Conservation (phyloP, 805 yeast species). For the Torulaspora indica region DNA sequence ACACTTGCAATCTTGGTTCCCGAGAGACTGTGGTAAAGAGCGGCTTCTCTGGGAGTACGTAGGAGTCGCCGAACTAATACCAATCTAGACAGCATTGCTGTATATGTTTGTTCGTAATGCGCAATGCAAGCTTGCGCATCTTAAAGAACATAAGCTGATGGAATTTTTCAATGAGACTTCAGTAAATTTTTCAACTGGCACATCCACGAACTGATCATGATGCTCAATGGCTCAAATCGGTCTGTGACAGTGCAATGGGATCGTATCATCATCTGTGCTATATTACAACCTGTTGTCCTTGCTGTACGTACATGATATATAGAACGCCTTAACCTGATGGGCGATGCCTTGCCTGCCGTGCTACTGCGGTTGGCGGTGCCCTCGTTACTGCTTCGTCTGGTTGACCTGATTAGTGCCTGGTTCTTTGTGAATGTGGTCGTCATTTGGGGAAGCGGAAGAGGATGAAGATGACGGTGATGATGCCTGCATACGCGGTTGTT, state of each 20-base stretch:
- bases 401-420: constrained; percentile 4
- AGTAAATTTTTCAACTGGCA: not conserved
- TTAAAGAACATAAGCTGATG: not conserved
- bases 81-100: constrained; percentile 11
- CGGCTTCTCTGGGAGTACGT: constrained; percentile 6
- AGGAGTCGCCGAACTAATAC: constrained; percentile 7
- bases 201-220: not conserved
- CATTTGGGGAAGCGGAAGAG: constrained; percentile 5
- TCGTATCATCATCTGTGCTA: not conserved
- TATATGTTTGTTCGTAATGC: too few species aligned
- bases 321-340: not conserved
- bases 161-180: not conserved
- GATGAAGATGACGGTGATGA: constrained; percentile 8
- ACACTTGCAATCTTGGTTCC: constrained; percentile 46
- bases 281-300: not conserved
- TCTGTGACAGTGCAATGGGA: too few species aligned
- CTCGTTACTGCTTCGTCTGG: not conserved
- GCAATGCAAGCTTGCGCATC: not conserved
- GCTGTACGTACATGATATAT: not conserved
- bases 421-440: constrained; percentile 1
- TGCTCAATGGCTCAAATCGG: not conserved
- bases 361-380: too few species aligned
- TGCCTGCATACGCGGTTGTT: constrained; percentile 6
- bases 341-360: too few species aligned
- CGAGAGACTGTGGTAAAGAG: constrained; percentile 38